Base-by-base conservation (phyloP, 2,329 filamentous ascomycete genomes). In the Monilinia laxa region DNA sequence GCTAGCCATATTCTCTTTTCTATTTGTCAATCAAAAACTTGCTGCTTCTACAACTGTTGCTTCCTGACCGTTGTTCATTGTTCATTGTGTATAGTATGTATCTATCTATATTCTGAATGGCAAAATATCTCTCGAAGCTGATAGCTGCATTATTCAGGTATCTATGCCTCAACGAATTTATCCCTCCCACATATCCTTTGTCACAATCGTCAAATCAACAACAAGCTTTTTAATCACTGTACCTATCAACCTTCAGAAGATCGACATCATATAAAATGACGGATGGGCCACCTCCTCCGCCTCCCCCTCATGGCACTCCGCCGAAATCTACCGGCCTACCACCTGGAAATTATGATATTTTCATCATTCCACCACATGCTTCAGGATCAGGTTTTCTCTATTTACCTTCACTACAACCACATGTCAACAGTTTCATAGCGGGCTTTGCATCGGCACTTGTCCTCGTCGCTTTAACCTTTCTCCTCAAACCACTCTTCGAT, bases 261-360 rank as follows among this genome's bases (percentile, higher is more conserved):
- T 53, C n/a, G 45, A 52, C 35, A 45, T 59, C 55, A 42, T 55
- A 49, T 56, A 62, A 55, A 54, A 69, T 69, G 60, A 20, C 42
- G 18, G 64, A 65, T 55, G 66, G 16, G 31, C 59, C 65, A 52
- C 90, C 90, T 42, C 87, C 87, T 70, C 93, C 93, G 71, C 91
- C 91, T 71, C 93, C 93, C 76, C 92, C 92, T 70, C 93, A 97
- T 80, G 92, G 93, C 79, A 84, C 87, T 75, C 89, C 87, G 72
- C 90, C 92, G 60, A 89, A 89, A 77, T 86, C 85, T 25, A 81
- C 82, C 35, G 90, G 90, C 66, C 82, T 97, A 58, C 94, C 94
- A 3, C 84, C 90, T 1, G 93, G 94, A 65, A 96, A 95, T 77
- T 98, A 97, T 79, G 94, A 98, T 81, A 96, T 98, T 76, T 97